These are phyloP conservation scores for Athelia sp. DNA, from an alignment of 1,284 basidiomycete species.

Conservation along the genomic window DNA sequence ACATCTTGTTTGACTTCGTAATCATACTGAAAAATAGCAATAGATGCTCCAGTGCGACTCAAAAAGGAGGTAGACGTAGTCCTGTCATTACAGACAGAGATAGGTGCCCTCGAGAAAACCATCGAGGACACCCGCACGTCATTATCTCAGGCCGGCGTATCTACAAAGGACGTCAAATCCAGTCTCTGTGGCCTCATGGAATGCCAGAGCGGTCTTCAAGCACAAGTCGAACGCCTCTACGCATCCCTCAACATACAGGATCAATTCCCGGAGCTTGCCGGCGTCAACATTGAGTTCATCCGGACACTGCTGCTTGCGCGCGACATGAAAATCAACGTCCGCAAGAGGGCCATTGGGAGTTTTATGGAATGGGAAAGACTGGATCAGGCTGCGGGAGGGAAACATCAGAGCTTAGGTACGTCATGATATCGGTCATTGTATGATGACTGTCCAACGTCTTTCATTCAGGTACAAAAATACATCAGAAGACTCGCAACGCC, in stretches of 20 bases:
- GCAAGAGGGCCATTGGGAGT: slow-evolving; percentile 25
- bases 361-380: slow-evolving; percentile 35
- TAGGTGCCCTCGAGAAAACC: slow-evolving; percentile 7
- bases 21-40: neutral
- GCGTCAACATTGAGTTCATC: slow-evolving; percentile 25
- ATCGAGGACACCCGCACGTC: slow-evolving; percentile 2
- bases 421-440: neutral
- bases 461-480: slow-evolving; percentile 30
- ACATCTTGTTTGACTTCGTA: neutral
- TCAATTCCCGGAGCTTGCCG: slow-evolving; percentile 10
- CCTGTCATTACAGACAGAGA: slow-evolving; percentile 10
- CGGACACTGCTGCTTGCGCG: slow-evolving; percentile 23
- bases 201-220: neutral
- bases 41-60: slow-evolving; percentile 11
- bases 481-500: slow-evolving; percentile 28
- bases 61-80: slow-evolving; percentile 12
- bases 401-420: slow-evolving; percentile 26
- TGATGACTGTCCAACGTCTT: neutral
- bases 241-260: slow-evolving; percentile 12
- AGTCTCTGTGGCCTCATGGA: slow-evolving; percentile 16
- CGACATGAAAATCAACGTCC: slow-evolving; percentile 34
- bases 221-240: slow-evolving; percentile 12
- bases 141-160: neutral
- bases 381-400: slow-evolving; percentile 26
- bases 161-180: slow-evolving; percentile 7